A percentile compares a stretch with the other conserved stretches of the same genome.
Conservation (phyloP, 2,329 filamentous ascomycete genomes). For the Colletotrichum somersetense region DNA sequence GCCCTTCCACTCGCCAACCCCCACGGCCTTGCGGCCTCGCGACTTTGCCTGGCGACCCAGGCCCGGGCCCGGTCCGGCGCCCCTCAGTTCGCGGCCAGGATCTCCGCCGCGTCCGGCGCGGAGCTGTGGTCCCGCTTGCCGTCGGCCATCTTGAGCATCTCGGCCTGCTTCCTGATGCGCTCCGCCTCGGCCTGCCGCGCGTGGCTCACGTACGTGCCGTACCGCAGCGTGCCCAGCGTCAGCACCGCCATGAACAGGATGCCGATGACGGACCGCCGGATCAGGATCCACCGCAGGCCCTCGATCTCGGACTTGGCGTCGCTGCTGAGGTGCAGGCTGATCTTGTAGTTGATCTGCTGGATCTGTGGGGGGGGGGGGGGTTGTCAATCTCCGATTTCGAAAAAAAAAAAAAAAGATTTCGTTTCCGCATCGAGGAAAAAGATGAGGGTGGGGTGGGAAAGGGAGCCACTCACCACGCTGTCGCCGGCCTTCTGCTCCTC, state of each 20-base stretch:
- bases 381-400: neutral
- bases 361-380: constrained; percentile 67
- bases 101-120: constrained; percentile 67
- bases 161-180: constrained; percentile 57
- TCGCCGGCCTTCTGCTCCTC: constrained; percentile 90
- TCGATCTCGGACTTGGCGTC: constrained; percentile 95
- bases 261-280: constrained; percentile 72
- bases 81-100: constrained; percentile 67
- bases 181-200: constrained; percentile 62
- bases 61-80: too few relatives aligned
- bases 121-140: constrained; percentile 61
- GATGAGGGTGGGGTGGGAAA: too few relatives aligned
- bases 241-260: constrained; percentile 75
- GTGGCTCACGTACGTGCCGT: constrained; percentile 68
- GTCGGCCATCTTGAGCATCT: constrained; percentile 57
- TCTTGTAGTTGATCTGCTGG: constrained; percentile 96
- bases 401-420: neutral
- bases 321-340: constrained; percentile 89
- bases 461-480: constrained; percentile 70
- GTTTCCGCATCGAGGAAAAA: neutral
- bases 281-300: constrained; percentile 87
- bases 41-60: neutral
- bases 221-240: constrained; percentile 70
- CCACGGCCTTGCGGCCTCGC: neutral
- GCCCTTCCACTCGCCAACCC: neutral